Base-by-base conservation (phyloP, 2,329 filamentous ascomycete species). In the Niveomyces coronatus region DNA sequence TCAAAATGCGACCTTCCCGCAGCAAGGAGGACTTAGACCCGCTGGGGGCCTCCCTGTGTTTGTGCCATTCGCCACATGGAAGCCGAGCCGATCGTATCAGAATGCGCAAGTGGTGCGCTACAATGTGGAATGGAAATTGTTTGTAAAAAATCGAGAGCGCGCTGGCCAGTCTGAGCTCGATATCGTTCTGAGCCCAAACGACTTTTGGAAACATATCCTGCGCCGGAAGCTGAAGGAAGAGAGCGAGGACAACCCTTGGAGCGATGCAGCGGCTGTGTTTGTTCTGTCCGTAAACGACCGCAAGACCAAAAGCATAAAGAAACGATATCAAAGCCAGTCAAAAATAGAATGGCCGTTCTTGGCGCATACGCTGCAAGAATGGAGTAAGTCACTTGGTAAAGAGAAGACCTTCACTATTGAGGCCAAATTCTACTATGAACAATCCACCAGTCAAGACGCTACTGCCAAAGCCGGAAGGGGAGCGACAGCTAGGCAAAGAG, bases 81-180 rank as follows among this genome's bases (percentile, higher is more conserved):
- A 32, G 4, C 15, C 30, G 13, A 31, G 24, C 15, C 9, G 9
- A 24, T 40, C 31, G 13, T 29, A 40, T 17, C 4, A 35, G 15
- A 23, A 20, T 16, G 36, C 33, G 16, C 16, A 22, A 23, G 30
- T 31, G n/a, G 14, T 35, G 27, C 26, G 15, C 22, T 40, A 35
- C 23, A 35, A 40, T 17, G 27, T 35, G 3, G 31, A 40, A 20
- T 40, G 37, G 37, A 40, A 31, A 28, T 19, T 40, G 23, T 31
- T n/a, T 17, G 24, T 35, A 29, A 40, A 40, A 4, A 23, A 35
- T n/a, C 4, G 37, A 17, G 14, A 22, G 20, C 31, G 19, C 9
- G 37, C 31, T 15, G 31, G 31, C 18, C 19, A 40, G 18, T 40
- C 37, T 8, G 24, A 40, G 31, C 31, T 22, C 5, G 31, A 20